A percentile compares a stretch with the other conserved stretches of the same genome.
phyloP scores from a whole-genome alignment of 2,329 filamentous ascomycete species.

The Claviceps digitariae region DNA sequence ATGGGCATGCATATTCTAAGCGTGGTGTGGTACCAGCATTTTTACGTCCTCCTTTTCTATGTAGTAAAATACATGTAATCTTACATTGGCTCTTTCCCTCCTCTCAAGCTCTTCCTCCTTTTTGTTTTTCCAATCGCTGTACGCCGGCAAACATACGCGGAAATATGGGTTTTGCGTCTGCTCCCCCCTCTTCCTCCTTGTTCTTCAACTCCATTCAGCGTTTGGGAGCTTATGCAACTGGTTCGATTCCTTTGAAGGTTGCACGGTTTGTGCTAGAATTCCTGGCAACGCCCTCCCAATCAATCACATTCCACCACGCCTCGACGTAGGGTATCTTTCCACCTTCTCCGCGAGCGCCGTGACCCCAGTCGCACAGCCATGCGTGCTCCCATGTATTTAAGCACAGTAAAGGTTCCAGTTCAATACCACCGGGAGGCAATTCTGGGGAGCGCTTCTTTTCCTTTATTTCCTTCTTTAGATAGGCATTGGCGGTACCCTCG shows the following conservation, averaged over 20 bases:
- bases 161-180: not conserved
- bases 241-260: too few relatives aligned
- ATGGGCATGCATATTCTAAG: too few relatives aligned
- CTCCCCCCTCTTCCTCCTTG: not conserved
- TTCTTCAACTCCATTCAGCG: too few relatives aligned
- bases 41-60: not conserved
- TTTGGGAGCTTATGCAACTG: too few relatives aligned
- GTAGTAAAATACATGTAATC: slow-evolving; percentile 1
- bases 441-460: slow-evolving; percentile 16
- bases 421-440: slow-evolving; percentile 51
- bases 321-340: slow-evolving; percentile 67
- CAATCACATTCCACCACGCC: slow-evolving; percentile 75
- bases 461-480: slow-evolving; percentile 25
- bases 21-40: not conserved
- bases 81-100: slow-evolving; percentile 6
- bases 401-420: slow-evolving; percentile 67
- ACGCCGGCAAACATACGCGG: not conserved
- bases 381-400: slow-evolving; percentile 95
- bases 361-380: slow-evolving; percentile 70
- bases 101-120: too few relatives aligned
- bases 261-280: slow-evolving; percentile 20
- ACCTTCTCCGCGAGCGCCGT: slow-evolving; percentile 40
- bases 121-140: not conserved
- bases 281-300: slow-evolving; percentile 64
- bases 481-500: slow-evolving; percentile 22